Evolutionary conservation across 768 basidiomycete genomes (phyloP).

Genomic region (Pleurotus salmoneostramineus): DNA sequence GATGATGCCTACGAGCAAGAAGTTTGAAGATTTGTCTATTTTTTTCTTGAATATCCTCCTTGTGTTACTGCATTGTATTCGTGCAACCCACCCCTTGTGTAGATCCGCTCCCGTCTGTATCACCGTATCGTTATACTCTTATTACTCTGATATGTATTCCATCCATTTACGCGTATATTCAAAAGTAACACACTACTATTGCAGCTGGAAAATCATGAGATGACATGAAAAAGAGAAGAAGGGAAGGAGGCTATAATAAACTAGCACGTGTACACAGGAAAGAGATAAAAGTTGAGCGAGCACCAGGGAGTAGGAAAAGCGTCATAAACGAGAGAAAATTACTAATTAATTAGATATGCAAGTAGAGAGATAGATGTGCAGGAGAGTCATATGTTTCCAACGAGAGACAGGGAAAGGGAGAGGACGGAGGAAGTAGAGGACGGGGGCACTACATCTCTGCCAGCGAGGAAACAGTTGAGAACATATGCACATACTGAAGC

Average conservation of each 20-base stretch:
- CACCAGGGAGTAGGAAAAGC: neutral
- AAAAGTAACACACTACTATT: neutral
- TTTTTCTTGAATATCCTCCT: neutral
- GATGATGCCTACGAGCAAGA: slow-evolving; percentile 71
- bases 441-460: neutral
- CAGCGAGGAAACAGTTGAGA: neutral
- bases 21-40: slow-evolving; percentile 28
- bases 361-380: slow-evolving; percentile 2
- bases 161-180: neutral
- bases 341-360: slow-evolving; percentile 8
- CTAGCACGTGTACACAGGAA: slow-evolving; percentile 4
- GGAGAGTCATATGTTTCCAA: slow-evolving; percentile 1
- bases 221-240: neutral
- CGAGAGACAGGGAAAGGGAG: neutral
- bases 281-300: neutral
- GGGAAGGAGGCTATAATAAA: neutral
- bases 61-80: neutral
- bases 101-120: neutral
- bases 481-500: neutral
- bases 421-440: neutral
- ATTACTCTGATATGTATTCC: neutral
- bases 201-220: neutral
- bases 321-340: slow-evolving; percentile 1
- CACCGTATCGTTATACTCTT: neutral
- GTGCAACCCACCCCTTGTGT: neutral